Evolutionary conservation across 148 eudicot genomes (phyloP).

Genomic region (Camellia japonica): DNA sequence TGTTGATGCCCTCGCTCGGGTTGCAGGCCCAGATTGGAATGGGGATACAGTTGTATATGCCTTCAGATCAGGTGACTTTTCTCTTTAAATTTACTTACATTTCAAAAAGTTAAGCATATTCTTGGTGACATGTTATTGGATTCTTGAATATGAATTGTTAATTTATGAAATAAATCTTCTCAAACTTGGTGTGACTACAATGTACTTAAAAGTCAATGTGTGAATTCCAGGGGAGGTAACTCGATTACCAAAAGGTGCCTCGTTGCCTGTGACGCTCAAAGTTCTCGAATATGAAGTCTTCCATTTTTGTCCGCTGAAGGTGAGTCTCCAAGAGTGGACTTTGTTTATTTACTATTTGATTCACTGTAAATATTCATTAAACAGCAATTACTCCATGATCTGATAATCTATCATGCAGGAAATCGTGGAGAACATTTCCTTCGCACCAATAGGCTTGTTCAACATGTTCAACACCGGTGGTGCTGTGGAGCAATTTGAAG

Average conservation of each 20-base stretch:
- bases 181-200: too few relatives aligned
- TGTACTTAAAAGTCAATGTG: neutral
- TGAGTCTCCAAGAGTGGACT: neutral
- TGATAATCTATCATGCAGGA: conserved; percentile 39
- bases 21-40: conserved; percentile 70
- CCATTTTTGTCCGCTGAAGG: conserved; percentile 85
- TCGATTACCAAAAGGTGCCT: conserved; percentile 59
- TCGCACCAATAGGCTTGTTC: conserved; percentile 85
- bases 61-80: conserved; percentile 53
- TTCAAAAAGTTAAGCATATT: too few relatives aligned
- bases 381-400: neutral
- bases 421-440: conserved; percentile 50
- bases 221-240: conserved; percentile 52
- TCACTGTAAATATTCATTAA: neutral
- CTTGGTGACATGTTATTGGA: neutral
- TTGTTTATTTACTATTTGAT: neutral
- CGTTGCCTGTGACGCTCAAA: conserved; percentile 76
- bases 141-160: conserved; percentile 70
- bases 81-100: neutral
- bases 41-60: conserved; percentile 63
- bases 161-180: too few relatives aligned
- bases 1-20: conserved; percentile 55
- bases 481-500: conserved; percentile 60
- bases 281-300: conserved; percentile 82
- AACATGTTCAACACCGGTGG: conserved; percentile 85